phyloP scores from a whole-genome alignment of 495 filamentous ascomycete species.

The Articulospora tetracladia region DNA sequence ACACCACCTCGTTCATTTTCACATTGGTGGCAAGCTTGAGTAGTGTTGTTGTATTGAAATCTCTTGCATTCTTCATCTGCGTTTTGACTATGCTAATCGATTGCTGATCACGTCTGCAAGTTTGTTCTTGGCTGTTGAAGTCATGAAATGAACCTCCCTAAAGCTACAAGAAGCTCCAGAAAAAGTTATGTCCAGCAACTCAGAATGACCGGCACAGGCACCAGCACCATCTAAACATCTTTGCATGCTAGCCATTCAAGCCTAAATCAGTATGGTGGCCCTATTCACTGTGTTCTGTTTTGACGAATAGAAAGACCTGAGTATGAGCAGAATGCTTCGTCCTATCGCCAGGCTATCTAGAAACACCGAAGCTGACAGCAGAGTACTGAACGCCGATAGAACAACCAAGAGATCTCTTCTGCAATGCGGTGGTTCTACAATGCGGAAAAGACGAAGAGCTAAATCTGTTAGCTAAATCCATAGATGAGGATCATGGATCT shows the following conservation, averaged over 20 bases:
- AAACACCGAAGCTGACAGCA: not conserved
- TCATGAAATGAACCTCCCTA: not conserved
- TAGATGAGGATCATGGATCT: conserved; percentile 34
- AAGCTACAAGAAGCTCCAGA: conserved; percentile 8
- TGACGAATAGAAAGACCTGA: not conserved
- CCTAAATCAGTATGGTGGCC: not conserved
- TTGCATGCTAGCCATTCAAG: conserved; percentile 1
- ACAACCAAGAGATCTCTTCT: conserved; percentile 21
- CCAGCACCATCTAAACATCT: conserved; percentile 11
- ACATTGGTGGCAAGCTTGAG: too few species aligned
- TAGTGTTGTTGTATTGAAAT: conserved; percentile 13
- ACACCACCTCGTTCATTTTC: not conserved
- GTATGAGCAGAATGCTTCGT: not conserved
- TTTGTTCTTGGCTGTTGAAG: not conserved
- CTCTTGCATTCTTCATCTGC: conserved; percentile 26
- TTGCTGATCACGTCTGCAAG: conserved; percentile 14
- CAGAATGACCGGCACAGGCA: conserved; percentile 13
- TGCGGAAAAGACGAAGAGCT: conserved; percentile 99
- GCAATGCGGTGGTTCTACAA: conserved; percentile 51
- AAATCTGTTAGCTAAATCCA: conserved; percentile 11
- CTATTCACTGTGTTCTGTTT: not conserved
- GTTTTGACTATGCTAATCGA: conserved; percentile 21
- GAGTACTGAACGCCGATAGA: conserved; percentile 23
- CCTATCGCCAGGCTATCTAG: not conserved
- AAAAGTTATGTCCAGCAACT: conserved; percentile 5